These are phyloP conservation scores for Hyaloscypha finlandica DNA, from an alignment of 495 filamentous ascomycete genomes.

Conservation along the genomic window DNA sequence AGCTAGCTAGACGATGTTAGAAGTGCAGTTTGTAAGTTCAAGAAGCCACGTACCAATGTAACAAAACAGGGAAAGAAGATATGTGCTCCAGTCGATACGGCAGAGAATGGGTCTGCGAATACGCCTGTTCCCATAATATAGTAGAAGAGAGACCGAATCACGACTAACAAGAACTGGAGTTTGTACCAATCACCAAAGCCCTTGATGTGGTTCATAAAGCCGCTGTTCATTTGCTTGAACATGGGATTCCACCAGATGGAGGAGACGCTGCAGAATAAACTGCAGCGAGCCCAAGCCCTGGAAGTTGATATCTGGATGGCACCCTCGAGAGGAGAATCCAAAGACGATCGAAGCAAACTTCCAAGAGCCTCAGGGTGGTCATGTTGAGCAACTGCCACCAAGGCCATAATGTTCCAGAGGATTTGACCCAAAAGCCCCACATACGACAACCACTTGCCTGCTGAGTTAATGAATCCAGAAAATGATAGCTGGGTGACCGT, in stretches of 20 bases:
- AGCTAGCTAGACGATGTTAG: conserved; percentile 43
- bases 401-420: conserved; percentile 49
- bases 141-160: conserved; percentile 56
- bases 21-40: background rate
- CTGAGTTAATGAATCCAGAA: conserved; percentile 39
- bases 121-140: conserved; percentile 50
- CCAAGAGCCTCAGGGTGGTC: background rate
- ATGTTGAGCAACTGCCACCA: conserved; percentile 23
- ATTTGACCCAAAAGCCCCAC: conserved; percentile 54
- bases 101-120: conserved; percentile 43
- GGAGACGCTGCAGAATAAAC: conserved; percentile 52
- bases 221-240: conserved; percentile 62
- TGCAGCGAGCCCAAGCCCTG: conserved; percentile 34
- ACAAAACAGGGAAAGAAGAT: conserved; percentile 55
- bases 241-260: conserved; percentile 79
- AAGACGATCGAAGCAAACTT: background rate
- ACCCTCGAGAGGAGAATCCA: background rate
- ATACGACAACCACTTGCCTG: conserved; percentile 52
- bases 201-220: conserved; percentile 61
- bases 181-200: conserved; percentile 71
- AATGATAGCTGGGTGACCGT: conserved; percentile 47
- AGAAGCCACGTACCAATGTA: conserved; percentile 49
- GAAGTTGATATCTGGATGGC: conserved; percentile 6
- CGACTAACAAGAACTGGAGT: conserved; percentile 62
- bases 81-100: conserved; percentile 53